phyloP scores from a whole-genome alignment of 2,329 filamentous ascomycete species.

The Aspergillus sp. region DNA sequence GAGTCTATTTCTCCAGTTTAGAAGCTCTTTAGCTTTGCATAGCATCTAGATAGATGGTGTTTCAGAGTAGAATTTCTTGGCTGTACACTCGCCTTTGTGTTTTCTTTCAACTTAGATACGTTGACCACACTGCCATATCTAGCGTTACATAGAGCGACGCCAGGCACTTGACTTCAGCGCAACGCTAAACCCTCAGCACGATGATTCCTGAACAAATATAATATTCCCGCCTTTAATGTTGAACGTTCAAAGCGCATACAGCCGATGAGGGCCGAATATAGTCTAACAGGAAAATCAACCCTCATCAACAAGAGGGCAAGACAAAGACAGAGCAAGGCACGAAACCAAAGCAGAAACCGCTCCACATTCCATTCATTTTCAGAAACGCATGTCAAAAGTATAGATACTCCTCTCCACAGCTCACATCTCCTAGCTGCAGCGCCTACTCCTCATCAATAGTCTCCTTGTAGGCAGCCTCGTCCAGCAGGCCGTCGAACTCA shows the following conservation, averaged over 20 bases:
- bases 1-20: slow-evolving; percentile 85
- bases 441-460: slow-evolving; percentile 61
- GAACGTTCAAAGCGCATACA: slow-evolving; percentile 15
- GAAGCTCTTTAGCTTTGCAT: slow-evolving; percentile 4
- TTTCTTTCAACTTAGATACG: too few relatives aligned
- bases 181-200: too few relatives aligned
- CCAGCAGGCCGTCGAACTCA: slow-evolving; percentile 79
- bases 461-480: slow-evolving; percentile 73
- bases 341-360: slow-evolving; percentile 5
- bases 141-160: too few relatives aligned
- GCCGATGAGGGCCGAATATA: slow-evolving; percentile 13
- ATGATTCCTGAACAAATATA: background rate
- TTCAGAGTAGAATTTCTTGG: background rate
- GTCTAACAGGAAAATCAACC: slow-evolving; percentile 11
- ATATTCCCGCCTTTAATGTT: slow-evolving; percentile 15
- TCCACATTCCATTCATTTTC: background rate
- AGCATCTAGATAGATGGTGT: slow-evolving; percentile 8
- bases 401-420: background rate
- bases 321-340: slow-evolving; percentile 7
- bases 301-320: slow-evolving; percentile 4
- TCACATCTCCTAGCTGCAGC: background rate
- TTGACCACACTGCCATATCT: background rate
- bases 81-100: background rate
- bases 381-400: background rate
- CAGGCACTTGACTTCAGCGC: too few relatives aligned